These are phyloP conservation scores for Phytophthora cryptogea DNA, from an alignment of 352 stramenopile genomes.

Conservation along the genomic window DNA sequence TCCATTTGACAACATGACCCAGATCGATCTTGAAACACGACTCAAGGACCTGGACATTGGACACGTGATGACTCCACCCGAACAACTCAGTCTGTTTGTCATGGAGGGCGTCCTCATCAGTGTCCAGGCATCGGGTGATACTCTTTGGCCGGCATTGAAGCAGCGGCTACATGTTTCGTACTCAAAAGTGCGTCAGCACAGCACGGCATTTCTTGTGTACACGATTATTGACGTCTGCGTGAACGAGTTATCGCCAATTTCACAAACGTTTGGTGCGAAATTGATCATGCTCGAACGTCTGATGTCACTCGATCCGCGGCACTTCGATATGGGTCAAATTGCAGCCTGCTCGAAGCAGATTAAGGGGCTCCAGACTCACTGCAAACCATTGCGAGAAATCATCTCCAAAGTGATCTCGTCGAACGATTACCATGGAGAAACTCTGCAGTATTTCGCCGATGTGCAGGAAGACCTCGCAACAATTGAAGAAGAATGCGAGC, in stretches of 20 bases:
- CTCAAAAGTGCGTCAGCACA: slow-evolving; percentile 79
- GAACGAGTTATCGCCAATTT: slow-evolving; percentile 74
- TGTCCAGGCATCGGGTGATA: slow-evolving; percentile 45
- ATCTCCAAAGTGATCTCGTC: slow-evolving; percentile 64
- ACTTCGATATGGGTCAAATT: slow-evolving; percentile 59
- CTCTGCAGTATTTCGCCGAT: slow-evolving; percentile 73
- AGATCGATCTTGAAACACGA: slow-evolving; percentile 53
- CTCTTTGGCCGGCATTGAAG: slow-evolving; percentile 59
- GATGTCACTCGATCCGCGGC: slow-evolving; percentile 44
- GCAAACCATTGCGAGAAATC: slow-evolving; percentile 63
- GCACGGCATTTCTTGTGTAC: slow-evolving; percentile 68
- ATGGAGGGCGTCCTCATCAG: slow-evolving; percentile 69
- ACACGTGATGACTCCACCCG: slow-evolving; percentile 61
- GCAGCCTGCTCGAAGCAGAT: slow-evolving; percentile 62
- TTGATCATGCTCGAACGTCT: slow-evolving; percentile 68
- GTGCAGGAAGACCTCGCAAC: slow-evolving; percentile 81
- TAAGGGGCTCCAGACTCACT: slow-evolving; percentile 67
- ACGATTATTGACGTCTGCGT: slow-evolving; percentile 79
- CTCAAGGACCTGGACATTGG: slow-evolving; percentile 54
- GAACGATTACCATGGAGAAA: slow-evolving; percentile 68
- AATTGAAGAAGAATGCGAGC: slow-evolving; percentile 75
- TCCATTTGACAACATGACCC: slow-evolving; percentile 60
- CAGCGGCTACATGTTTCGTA: slow-evolving; percentile 69
- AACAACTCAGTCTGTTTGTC: slow-evolving; percentile 76
- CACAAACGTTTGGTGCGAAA: slow-evolving; percentile 65